These are phyloP conservation scores for Cutaneotrichosporon curvatum DNA, from an alignment of 1,284 basidiomycete genomes.

Conservation along the genomic window DNA sequence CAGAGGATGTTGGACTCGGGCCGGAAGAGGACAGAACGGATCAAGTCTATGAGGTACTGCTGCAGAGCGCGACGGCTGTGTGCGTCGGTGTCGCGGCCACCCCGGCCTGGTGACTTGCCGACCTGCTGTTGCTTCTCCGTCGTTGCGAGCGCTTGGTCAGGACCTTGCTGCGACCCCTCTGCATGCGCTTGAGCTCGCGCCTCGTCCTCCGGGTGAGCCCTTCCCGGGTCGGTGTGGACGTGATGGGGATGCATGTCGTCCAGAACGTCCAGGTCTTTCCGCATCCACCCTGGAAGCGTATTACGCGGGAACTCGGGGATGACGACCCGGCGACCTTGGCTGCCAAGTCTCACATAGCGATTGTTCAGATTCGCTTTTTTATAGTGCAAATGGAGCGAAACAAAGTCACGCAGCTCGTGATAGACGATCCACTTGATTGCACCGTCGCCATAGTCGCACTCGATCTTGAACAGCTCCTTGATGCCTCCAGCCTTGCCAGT, in stretches of 20 bases:
- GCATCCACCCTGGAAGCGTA: constrained; percentile 67
- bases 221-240: neutral
- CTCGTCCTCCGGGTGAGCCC: neutral
- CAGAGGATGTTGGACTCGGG: constrained; percentile 86
- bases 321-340: constrained; percentile 59
- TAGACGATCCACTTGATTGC: constrained; percentile 93
- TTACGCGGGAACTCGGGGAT: constrained; percentile 86
- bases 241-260: constrained; percentile 48
- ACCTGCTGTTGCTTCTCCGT: neutral
- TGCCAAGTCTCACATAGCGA: constrained; percentile 47
- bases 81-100: constrained; percentile 17
- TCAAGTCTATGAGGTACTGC: constrained; percentile 80
- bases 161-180: too few species aligned
- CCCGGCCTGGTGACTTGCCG: neutral
- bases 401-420: constrained; percentile 85
- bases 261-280: constrained; percentile 39
- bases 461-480: constrained; percentile 45
- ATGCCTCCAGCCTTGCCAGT: neutral
- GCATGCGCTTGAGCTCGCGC: too few species aligned
- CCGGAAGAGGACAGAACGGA: constrained; percentile 92
- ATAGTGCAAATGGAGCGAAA: constrained; percentile 87
- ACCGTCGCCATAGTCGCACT: constrained; percentile 94
- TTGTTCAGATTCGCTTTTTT: constrained; percentile 66
- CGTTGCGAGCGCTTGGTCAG: too few species aligned
- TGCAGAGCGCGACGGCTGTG: constrained; percentile 69